These are phyloP conservation scores for Fusarium sp. DNA, from an alignment of 2,329 filamentous ascomycete species.

Conservation along the genomic window DNA sequence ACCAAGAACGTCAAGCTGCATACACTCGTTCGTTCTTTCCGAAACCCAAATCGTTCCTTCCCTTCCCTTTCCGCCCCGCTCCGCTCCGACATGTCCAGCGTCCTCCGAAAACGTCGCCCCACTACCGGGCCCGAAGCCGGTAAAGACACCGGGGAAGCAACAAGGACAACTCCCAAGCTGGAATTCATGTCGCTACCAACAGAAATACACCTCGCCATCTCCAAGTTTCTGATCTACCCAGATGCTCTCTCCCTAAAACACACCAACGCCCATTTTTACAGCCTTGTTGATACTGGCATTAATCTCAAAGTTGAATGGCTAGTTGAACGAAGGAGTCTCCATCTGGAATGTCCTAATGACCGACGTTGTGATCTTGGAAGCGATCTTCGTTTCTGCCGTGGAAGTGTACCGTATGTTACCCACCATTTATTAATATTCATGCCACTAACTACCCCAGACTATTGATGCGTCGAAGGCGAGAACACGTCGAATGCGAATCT, in stretches of 20 bases:
- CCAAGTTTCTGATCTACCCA: constrained; percentile 71
- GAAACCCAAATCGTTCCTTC: neutral
- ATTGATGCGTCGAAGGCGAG: constrained; percentile 68
- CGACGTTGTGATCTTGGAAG: constrained; percentile 67
- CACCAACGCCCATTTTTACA: constrained; percentile 71
- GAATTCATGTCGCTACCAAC: constrained; percentile 66
- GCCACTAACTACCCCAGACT: constrained; percentile 53
- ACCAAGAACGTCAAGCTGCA: neutral
- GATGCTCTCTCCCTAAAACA: constrained; percentile 79
- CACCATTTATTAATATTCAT: too few relatives aligned
- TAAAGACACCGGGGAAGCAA: constrained; percentile 8
- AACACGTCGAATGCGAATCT: constrained; percentile 71
- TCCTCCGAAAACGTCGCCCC: constrained; percentile 41
- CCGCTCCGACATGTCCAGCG: constrained; percentile 35
- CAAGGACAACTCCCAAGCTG: neutral
- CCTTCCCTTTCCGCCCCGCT: neutral
- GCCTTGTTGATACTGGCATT: constrained; percentile 73
- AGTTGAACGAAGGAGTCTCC: constrained; percentile 69
- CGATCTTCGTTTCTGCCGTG: constrained; percentile 69
- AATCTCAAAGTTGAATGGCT: constrained; percentile 76
- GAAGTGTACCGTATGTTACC: constrained; percentile 66
- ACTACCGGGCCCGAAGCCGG: constrained; percentile 36
- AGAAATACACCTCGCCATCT: constrained; percentile 75
- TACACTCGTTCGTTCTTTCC: neutral
- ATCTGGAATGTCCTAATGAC: constrained; percentile 74